phyloP scores from a whole-genome alignment of 192 early-diverging fungal species.

The Linnemannia schmuckeri region DNA sequence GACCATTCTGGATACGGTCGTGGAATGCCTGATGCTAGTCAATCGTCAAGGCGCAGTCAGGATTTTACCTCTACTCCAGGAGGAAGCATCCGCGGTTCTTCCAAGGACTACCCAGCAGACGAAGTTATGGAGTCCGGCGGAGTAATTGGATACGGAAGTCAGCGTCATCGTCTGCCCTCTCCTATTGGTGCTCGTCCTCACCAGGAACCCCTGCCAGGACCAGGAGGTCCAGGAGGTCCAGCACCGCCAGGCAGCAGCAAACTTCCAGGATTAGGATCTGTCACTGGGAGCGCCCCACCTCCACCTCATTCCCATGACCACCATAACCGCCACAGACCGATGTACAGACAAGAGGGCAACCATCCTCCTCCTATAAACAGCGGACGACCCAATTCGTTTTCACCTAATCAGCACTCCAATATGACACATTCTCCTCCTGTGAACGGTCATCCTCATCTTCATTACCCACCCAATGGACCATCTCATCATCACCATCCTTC shows the following conservation, averaged over 20 bases:
- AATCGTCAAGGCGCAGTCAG: constrained; percentile 6
- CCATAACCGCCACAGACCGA: background rate
- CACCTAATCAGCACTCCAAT: constrained; percentile 16
- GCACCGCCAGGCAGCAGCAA: constrained; percentile 6
- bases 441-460: constrained; percentile 23
- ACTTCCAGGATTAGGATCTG: constrained; percentile 33
- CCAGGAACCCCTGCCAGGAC: constrained; percentile 20
- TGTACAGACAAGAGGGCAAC: constrained; percentile 18
- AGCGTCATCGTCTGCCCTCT: constrained; percentile 38
- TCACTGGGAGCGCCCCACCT: background rate
- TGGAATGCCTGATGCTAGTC: background rate
- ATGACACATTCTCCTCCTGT: background rate
- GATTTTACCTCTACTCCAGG: background rate
- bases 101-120: constrained; percentile 38
- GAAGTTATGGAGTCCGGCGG: constrained; percentile 56
- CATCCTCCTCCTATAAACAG: constrained; percentile 8
- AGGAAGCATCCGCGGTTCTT: background rate
- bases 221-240: background rate
- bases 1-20: constrained; percentile 8
- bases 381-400: constrained; percentile 16
- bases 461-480: background rate
- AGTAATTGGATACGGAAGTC: constrained; percentile 20
- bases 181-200: constrained; percentile 37
- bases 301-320: constrained; percentile 18
- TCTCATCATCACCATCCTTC: constrained; percentile 12